These are phyloP conservation scores for Coemansia sp. DNA, from an alignment of 192 early-diverging fungal genomes.

Conservation along the genomic window DNA sequence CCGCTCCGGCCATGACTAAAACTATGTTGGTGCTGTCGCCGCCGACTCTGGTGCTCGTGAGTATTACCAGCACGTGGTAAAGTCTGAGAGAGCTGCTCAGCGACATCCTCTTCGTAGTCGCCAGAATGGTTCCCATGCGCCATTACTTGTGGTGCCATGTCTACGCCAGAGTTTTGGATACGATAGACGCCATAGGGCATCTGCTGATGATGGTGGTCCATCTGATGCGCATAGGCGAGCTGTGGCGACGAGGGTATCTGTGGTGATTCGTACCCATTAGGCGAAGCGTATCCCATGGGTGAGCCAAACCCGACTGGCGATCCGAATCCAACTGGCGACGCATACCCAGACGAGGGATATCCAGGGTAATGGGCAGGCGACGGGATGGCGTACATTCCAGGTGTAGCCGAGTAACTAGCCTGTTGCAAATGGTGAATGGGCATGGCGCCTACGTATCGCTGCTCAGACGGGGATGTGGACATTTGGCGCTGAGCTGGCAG, in stretches of 20 bases:
- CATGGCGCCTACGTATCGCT: neutral
- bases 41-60: neutral
- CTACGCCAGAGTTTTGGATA: neutral
- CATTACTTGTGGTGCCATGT: neutral
- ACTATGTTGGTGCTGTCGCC: conserved; percentile 4
- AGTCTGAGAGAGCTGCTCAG: conserved; percentile 1
- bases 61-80: neutral
- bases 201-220: neutral
- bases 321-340: conserved; percentile 17
- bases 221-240: conserved; percentile 18
- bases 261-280: conserved; percentile 16
- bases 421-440: neutral
- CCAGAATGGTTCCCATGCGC: neutral
- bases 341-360: conserved; percentile 18
- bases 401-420: neutral
- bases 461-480: neutral
- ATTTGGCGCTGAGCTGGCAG: neutral
- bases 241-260: conserved; percentile 30
- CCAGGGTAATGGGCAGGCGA: conserved; percentile 16
- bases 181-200: neutral
- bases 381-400: conserved; percentile 19
- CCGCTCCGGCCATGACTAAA: neutral
- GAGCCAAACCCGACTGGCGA: conserved; percentile 24
- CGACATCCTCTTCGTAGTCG: conserved; percentile 1
- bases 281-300: conserved; percentile 27